Conservation (phyloP, 2,329 filamentous ascomycete genomes). For the Fusarium sambucinum region DNA sequence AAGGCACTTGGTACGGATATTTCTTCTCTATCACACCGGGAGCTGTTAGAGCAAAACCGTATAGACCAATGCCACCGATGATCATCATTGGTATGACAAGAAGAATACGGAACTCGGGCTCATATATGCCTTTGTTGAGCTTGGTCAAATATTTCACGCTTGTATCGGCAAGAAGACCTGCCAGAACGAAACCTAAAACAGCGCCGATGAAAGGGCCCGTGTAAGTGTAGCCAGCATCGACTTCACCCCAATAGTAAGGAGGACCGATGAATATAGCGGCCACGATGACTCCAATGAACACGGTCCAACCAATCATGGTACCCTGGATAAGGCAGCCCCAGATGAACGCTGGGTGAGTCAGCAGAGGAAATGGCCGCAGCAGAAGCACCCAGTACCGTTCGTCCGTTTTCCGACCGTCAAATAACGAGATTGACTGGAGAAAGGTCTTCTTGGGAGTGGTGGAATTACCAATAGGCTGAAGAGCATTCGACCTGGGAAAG, state of each 20-base stretch:
- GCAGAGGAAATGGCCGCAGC: slow-evolving; percentile 83
- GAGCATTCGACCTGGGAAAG: slow-evolving; percentile 50
- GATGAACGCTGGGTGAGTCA: slow-evolving; percentile 85
- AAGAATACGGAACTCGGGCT: slow-evolving; percentile 89
- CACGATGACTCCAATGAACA: slow-evolving; percentile 87
- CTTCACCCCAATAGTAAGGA: slow-evolving; percentile 84
- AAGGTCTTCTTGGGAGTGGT: slow-evolving; percentile 68
- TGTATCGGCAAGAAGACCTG: slow-evolving; percentile 79
- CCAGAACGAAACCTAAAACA: slow-evolving; percentile 79
- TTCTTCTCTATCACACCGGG: slow-evolving; percentile 64
- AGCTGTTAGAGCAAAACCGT: slow-evolving; percentile 83
- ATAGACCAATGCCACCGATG: slow-evolving; percentile 81
- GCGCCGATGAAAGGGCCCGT: slow-evolving; percentile 88
- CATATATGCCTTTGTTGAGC: slow-evolving; percentile 83
- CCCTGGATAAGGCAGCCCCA: slow-evolving; percentile 87
- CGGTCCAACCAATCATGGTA: slow-evolving; percentile 93
- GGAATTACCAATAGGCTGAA: slow-evolving; percentile 53
- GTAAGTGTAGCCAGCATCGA: slow-evolving; percentile 88
- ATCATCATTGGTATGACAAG: slow-evolving; percentile 86
- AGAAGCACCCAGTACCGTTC: slow-evolving; percentile 76
- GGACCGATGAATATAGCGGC: slow-evolving; percentile 85
- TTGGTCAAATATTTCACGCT: slow-evolving; percentile 77
- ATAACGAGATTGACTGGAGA: slow-evolving; percentile 71
- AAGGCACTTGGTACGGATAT: slow-evolving; percentile 79
- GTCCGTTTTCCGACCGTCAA: slow-evolving; percentile 85